These are phyloP conservation scores for Cucumis sativus DNA, from an alignment of 306 rosid genomes.

Conservation along the genomic window DNA sequence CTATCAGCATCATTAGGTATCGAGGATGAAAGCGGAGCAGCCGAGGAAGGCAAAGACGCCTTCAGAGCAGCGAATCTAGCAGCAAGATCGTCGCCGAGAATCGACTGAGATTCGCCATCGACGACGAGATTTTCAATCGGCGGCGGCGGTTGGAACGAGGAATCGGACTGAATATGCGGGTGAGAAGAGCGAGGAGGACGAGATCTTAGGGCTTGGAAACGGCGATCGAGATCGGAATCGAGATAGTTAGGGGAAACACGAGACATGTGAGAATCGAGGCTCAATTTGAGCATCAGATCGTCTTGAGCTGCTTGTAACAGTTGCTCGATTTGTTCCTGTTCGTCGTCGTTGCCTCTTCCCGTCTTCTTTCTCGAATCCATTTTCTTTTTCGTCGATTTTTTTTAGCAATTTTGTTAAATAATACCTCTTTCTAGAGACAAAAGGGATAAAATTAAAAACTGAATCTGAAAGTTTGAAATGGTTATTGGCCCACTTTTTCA, in stretches of 20 bases:
- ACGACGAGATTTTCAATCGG: not conserved
- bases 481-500: too few species aligned
- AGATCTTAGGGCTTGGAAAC: slow-evolving; percentile 54
- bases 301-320: slow-evolving; percentile 53
- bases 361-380: not conserved
- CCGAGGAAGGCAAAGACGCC: slow-evolving; percentile 17
- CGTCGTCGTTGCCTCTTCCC: slow-evolving; percentile 6
- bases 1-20: not conserved
- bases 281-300: slow-evolving; percentile 40
- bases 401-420: not conserved
- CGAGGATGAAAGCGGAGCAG: slow-evolving; percentile 5
- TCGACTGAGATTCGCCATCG: slow-evolving; percentile 21
- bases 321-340: slow-evolving; percentile 42
- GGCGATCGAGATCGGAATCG: slow-evolving; percentile 50
- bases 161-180: not conserved
- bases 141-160: not conserved
- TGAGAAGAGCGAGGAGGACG: slow-evolving; percentile 3
- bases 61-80: slow-evolving; percentile 56
- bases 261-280: slow-evolving; percentile 38
- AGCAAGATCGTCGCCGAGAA: slow-evolving; percentile 33
- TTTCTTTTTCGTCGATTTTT: not conserved
- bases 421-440: too few species aligned
- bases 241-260: slow-evolving; percentile 18
- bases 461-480: too few species aligned
- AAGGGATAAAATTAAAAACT: too few species aligned